Conservation (phyloP, 345 rosid species). For the Zanthoxylum bungeanum region DNA sequence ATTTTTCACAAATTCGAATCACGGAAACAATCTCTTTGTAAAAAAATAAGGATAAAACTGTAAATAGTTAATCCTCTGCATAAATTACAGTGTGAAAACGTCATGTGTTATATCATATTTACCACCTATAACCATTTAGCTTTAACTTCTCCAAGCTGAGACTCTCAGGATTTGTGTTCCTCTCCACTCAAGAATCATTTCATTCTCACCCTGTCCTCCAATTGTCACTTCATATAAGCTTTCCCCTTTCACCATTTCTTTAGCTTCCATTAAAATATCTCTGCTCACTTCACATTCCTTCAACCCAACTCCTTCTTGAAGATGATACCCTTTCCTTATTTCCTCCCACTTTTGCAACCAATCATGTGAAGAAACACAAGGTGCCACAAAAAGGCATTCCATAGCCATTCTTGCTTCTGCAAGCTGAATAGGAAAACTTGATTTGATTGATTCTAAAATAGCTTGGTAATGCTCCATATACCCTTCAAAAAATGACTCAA, state of each 20-base stretch:
- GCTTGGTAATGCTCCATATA: slow-evolving; percentile 21
- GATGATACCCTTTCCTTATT: slow-evolving; percentile 8
- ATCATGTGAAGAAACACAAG: slow-evolving; percentile 13
- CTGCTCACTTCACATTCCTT: slow-evolving; percentile 25
- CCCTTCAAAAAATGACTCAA: slow-evolving; percentile 20
- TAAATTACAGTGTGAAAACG: too few species aligned
- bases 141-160: slow-evolving; percentile 35
- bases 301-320: slow-evolving; percentile 6
- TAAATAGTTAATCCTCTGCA: too few species aligned
- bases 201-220: slow-evolving; percentile 34
- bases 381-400: slow-evolving; percentile 31
- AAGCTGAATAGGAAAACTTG: slow-evolving; percentile 18
- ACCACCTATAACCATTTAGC: background rate
- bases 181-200: slow-evolving; percentile 42
- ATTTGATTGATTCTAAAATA: slow-evolving; percentile 29
- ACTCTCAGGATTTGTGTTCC: slow-evolving; percentile 37
- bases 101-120: too few species aligned
- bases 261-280: slow-evolving; percentile 33
- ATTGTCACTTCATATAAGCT: slow-evolving; percentile 33
- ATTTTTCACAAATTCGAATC: too few species aligned
- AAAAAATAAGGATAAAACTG: too few species aligned
- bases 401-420: slow-evolving; percentile 28
- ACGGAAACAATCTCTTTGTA: too few species aligned
- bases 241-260: slow-evolving; percentile 33
- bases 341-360: slow-evolving; percentile 34